Percentiles rank a stretch among this genome's conserved stretches.
phyloP scores from a whole-genome alignment of 2,329 filamentous ascomycete genomes.

The Aspergillus novofumigatus region DNA sequence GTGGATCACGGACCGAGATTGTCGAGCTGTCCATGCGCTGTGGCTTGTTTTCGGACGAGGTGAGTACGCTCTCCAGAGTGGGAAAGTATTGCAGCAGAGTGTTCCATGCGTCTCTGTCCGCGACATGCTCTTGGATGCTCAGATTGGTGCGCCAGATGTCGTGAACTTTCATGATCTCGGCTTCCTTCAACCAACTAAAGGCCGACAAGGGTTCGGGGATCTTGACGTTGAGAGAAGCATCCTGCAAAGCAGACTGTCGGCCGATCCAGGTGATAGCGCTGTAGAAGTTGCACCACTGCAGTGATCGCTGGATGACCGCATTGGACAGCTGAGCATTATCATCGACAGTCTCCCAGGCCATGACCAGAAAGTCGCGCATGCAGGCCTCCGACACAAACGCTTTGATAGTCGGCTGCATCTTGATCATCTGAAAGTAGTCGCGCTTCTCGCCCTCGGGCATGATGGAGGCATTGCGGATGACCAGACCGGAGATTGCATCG shows the following conservation, averaged over 20 bases:
- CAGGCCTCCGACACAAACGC: constrained; percentile 46
- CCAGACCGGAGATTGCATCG: constrained; percentile 34
- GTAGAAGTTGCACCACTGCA: constrained; percentile 47
- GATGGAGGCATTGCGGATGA: constrained; percentile 42
- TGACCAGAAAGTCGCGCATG: constrained; percentile 39
- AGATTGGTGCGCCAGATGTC: constrained; percentile 38
- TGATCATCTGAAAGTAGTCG: constrained; percentile 43
- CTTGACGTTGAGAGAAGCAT: constrained; percentile 31
- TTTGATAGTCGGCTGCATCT: constrained; percentile 40
- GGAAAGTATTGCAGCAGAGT: constrained; percentile 26
- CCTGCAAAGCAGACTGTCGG: constrained; percentile 30
- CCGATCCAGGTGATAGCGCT: constrained; percentile 45
- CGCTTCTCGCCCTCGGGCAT: constrained; percentile 38
- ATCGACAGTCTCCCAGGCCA: constrained; percentile 45
- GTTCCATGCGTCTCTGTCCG: constrained; percentile 21
- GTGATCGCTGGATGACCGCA: constrained; percentile 41
- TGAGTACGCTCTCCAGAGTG: constrained; percentile 20
- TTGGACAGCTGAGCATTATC: constrained; percentile 36
- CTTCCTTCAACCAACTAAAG: constrained; percentile 46
- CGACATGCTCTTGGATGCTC: constrained; percentile 16
- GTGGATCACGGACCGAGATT: constrained; percentile 23
- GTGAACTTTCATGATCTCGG: constrained; percentile 42
- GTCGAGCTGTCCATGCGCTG: constrained; percentile 5
- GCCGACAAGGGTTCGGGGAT: constrained; percentile 40
- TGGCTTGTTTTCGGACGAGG: constrained; percentile 19